Conservation (phyloP, 164 flowering plant genomes). For the Stephania japonica region DNA sequence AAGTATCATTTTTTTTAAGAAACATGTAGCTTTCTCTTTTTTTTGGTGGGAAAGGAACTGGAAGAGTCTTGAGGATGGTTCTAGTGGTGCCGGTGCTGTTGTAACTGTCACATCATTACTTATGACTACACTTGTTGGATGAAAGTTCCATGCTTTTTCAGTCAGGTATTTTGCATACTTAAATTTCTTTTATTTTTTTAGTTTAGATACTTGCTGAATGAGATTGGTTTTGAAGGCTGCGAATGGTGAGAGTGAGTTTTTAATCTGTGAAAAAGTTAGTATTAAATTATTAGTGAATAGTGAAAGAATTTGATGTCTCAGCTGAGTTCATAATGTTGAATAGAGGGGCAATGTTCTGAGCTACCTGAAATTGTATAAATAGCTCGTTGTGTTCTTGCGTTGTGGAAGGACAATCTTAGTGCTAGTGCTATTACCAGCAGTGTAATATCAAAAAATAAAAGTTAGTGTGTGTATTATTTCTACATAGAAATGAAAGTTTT, state of each 20-base stretch:
- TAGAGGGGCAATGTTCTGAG: not conserved
- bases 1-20: not conserved
- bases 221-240: not conserved
- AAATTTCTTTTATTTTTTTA: not conserved
- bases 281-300: not conserved
- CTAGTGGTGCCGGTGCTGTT: not conserved
- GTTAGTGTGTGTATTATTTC: no score
- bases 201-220: not conserved
- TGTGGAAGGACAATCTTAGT: no score
- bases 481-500: no score
- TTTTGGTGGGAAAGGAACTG: not conserved
- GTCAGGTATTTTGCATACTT: not conserved
- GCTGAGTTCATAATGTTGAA: not conserved
- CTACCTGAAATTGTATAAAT: no score
- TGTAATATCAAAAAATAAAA: no score
- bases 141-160: not conserved
- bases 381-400: no score
- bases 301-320: not conserved
- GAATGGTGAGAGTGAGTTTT: not conserved
- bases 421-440: no score
- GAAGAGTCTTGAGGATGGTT: not conserved
- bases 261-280: no score
- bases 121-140: not conserved
- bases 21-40: not conserved
- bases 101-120: not conserved